Evolutionary conservation across 2,329 filamentous ascomycete species (phyloP).

Genomic region (Cladophialophora psammophila): DNA sequence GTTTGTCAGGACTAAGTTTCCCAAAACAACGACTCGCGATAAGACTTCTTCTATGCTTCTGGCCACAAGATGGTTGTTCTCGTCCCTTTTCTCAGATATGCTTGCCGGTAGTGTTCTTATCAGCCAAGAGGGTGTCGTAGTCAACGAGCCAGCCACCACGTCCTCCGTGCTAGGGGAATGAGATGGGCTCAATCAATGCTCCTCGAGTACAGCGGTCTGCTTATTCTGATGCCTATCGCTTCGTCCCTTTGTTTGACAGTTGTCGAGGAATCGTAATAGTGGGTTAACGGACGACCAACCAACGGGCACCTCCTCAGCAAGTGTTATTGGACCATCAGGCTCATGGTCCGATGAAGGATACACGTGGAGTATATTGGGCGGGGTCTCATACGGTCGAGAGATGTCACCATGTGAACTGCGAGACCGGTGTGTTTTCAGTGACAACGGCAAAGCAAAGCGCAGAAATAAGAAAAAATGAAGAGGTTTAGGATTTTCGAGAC

Average conservation of each 20-base stretch:
- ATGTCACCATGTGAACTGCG: slow-evolving; percentile 1
- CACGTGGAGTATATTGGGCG: neutral
- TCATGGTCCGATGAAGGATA: slow-evolving; percentile 15
- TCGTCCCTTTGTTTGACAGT: neutral
- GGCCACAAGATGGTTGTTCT: neutral
- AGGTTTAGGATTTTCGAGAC: neutral
- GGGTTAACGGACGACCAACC: neutral
- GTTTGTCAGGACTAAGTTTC: neutral
- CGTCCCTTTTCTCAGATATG: too few relatives aligned
- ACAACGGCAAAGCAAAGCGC: neutral
- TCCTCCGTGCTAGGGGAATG: neutral
- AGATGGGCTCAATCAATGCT: neutral
- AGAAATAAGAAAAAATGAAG: neutral
- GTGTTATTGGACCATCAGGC: slow-evolving; percentile 15
- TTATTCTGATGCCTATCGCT: neutral
- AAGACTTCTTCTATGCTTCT: neutral
- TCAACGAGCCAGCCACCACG: neutral
- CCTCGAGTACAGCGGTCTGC: neutral
- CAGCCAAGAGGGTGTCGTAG: neutral
- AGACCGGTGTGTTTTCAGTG: neutral
- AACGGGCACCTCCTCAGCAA: neutral
- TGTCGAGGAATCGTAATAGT: neutral
- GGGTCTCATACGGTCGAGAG: slow-evolving; percentile 5
- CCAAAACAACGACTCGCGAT: neutral
- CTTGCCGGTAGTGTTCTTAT: too few relatives aligned